These are phyloP conservation scores for Pisolithus microcarpus DNA, from an alignment of 768 basidiomycete genomes.

Conservation along the genomic window DNA sequence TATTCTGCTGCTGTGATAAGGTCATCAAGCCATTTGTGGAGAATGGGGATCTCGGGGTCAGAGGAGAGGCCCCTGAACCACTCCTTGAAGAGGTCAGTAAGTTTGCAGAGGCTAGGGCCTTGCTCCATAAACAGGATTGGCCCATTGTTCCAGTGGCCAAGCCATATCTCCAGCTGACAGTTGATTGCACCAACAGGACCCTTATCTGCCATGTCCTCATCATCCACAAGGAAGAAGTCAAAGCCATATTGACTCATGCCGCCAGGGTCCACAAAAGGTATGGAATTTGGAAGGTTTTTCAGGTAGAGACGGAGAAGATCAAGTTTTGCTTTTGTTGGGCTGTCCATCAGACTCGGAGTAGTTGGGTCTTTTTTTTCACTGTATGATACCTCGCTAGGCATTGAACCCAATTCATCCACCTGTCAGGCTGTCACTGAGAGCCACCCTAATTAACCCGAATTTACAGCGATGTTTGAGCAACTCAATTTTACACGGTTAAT, in stretches of 20 bases:
- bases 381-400: no score
- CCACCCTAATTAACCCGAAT: no score
- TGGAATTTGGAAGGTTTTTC: neutral
- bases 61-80: no score
- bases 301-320: neutral
- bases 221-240: neutral
- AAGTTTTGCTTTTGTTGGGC: neutral
- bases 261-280: neutral
- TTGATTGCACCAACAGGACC: neutral
- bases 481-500: no score
- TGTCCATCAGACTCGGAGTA: neutral
- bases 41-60: no score
- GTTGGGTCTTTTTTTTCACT: no score
- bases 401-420: no score
- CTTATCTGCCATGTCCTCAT: neutral
- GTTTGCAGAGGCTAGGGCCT: no score
- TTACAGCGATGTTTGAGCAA: no score
- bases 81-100: no score
- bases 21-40: constrained; percentile 15
- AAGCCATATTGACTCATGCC: neutral
- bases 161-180: constrained; percentile 1
- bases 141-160: constrained; percentile 3
- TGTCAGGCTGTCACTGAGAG: neutral
- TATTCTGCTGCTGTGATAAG: constrained; percentile 4
- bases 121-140: neutral